Evolutionary conservation across 371 early-diverging fungal species (phyloP).

Genomic region (Mucor saturninus): DNA sequence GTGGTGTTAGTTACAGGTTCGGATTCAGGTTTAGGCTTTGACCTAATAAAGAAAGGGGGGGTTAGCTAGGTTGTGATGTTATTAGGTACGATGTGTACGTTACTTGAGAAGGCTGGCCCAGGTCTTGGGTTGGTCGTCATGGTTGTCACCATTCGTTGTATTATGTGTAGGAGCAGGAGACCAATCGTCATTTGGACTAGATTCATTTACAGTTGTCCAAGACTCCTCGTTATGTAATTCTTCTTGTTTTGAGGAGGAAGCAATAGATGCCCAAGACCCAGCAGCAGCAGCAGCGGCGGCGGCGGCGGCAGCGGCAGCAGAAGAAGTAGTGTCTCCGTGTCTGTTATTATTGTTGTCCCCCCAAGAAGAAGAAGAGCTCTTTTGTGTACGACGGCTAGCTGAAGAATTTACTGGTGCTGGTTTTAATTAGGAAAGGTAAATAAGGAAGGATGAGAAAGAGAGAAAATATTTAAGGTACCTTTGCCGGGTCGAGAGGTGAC

Average conservation of each 20-base stretch:
- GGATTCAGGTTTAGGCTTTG: constrained; percentile 53
- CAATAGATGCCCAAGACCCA: constrained; percentile 53
- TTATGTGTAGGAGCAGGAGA: constrained; percentile 14
- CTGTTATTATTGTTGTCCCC: neutral
- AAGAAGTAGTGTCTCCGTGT: too few species aligned
- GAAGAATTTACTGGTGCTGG: constrained; percentile 3
- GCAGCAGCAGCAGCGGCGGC: constrained; percentile 21
- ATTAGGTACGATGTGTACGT: neutral
- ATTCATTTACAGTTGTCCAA: constrained; percentile 24
- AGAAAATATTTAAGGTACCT: constrained; percentile 22
- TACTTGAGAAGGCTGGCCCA: constrained; percentile 85
- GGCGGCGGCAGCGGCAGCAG: constrained; percentile 23
- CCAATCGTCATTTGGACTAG: constrained; percentile 25
- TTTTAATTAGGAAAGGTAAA: neutral
- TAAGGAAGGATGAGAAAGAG: neutral
- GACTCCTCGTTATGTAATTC: constrained; percentile 5
- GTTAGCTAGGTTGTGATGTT: neutral
- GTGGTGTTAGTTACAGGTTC: constrained; percentile 16
- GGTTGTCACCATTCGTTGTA: constrained; percentile 15
- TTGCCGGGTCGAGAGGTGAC: constrained; percentile 29
- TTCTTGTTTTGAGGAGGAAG: constrained; percentile 36
- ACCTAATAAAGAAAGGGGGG: constrained; percentile 14
- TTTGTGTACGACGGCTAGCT: constrained; percentile 29
- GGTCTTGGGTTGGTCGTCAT: constrained; percentile 56
- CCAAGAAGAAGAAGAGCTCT: neutral